Percentiles rank a stretch among this genome's conserved stretches.
Evolutionary conservation across 2,329 filamentous ascomycete species (phyloP).

Genomic region (Orbilia blumenaviensis): DNA sequence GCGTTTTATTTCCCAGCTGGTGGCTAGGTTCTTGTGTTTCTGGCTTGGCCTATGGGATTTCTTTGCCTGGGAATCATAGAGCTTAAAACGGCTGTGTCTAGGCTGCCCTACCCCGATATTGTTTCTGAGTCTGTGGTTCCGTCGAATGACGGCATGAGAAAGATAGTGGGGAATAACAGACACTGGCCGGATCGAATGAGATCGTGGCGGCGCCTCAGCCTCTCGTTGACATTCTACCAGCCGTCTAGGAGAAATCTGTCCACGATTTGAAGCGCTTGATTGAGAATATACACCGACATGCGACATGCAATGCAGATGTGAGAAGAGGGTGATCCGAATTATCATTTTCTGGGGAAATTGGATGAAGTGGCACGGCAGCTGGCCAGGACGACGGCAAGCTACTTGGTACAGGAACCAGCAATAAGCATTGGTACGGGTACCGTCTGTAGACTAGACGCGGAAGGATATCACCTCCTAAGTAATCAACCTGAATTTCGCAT

Average conservation of each 20-base stretch:
- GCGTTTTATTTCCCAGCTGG: constrained; percentile 42
- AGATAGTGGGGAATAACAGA: constrained; percentile 18
- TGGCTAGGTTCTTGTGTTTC: constrained; percentile 15
- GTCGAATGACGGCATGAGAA: constrained; percentile 29
- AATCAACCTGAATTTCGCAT: neutral
- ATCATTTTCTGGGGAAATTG: constrained; percentile 8
- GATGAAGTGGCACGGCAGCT: constrained; percentile 3
- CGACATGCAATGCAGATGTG: neutral
- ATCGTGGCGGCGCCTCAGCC: constrained; percentile 45
- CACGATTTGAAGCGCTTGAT: neutral
- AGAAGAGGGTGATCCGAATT: neutral
- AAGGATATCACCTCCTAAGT: neutral
- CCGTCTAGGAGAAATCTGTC: neutral
- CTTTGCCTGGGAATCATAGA: constrained; percentile 32
- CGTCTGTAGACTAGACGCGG: too few relatives aligned
- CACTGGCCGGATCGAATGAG: constrained; percentile 9
- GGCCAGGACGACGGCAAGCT: too few relatives aligned
- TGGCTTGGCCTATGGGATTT: constrained; percentile 36
- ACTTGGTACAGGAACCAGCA: neutral
- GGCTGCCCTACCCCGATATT: constrained; percentile 15
- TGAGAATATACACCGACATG: neutral
- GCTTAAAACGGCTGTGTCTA: constrained; percentile 33
- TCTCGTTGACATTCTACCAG: constrained; percentile 10
- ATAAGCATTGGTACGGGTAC: neutral
- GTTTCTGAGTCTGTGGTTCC: constrained; percentile 17